Conservation (phyloP, 2,329 filamentous ascomycete species). For the Penicillium olsonii region DNA sequence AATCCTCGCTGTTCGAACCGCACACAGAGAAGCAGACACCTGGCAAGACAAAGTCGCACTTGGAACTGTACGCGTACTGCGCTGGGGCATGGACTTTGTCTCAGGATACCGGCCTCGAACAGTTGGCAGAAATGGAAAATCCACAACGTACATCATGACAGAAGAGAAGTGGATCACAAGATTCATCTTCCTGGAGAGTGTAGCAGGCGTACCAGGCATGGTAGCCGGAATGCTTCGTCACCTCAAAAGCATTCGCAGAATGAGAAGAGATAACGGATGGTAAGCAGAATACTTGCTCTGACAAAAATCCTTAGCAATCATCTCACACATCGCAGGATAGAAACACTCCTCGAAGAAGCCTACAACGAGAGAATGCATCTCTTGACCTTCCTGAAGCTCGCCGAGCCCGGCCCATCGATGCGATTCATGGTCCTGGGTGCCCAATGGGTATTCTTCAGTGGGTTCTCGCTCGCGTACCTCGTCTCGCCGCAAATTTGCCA, state of each 20-base stretch:
- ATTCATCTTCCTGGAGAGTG: constrained; percentile 87
- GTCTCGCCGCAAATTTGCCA: constrained; percentile 83
- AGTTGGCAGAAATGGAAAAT: constrained; percentile 30
- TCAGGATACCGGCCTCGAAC: constrained; percentile 72
- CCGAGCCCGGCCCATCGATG: constrained; percentile 83
- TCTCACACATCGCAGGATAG: constrained; percentile 61
- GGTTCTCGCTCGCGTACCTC: constrained; percentile 84
- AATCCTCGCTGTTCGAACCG: constrained; percentile 70
- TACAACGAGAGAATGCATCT: constrained; percentile 94
- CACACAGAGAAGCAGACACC: constrained; percentile 70
- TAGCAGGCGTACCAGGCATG: constrained; percentile 93
- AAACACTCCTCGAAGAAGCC: constrained; percentile 82
- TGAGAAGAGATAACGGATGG: constrained; percentile 88
- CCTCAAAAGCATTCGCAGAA: constrained; percentile 73
- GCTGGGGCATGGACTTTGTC: constrained; percentile 76
- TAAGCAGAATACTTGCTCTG: constrained; percentile 33
- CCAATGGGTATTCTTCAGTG: constrained; percentile 95
- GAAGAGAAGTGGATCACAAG: constrained; percentile 85
- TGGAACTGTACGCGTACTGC: constrained; percentile 68
- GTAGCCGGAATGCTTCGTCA: constrained; percentile 90
- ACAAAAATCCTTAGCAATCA: background rate
- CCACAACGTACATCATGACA: constrained; percentile 64
- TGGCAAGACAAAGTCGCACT: constrained; percentile 75
- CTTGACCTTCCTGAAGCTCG: constrained; percentile 88
- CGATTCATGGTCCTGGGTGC: constrained; percentile 84